These are phyloP conservation scores for Daucus carota DNA, from an alignment of 129 eudicot species.

Conservation along the genomic window DNA sequence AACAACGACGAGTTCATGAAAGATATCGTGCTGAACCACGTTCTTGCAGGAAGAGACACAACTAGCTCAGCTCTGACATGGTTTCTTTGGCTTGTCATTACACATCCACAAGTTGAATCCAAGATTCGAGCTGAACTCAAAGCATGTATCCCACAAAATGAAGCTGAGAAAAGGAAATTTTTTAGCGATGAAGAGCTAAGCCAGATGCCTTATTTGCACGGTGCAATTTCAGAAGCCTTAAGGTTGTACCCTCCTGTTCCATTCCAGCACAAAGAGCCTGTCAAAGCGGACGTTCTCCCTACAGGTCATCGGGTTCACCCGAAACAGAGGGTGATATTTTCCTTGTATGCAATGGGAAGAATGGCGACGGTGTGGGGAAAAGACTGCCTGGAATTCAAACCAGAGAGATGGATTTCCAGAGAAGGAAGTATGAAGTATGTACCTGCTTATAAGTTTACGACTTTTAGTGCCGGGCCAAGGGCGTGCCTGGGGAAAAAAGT, in stretches of 20 bases:
- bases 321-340: slow-evolving; percentile 44
- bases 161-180: slow-evolving; percentile 17
- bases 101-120: slow-evolving; percentile 43
- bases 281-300: slow-evolving; percentile 50
- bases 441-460: slow-evolving; percentile 66
- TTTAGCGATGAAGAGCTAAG: slow-evolving; percentile 23
- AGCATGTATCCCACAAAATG: slow-evolving; percentile 4
- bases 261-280: slow-evolving; percentile 63
- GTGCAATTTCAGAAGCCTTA: slow-evolving; percentile 55
- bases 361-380: slow-evolving; percentile 65
- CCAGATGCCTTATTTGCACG: slow-evolving; percentile 57
- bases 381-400: slow-evolving; percentile 53
- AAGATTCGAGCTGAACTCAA: slow-evolving; percentile 49
- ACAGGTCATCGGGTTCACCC: slow-evolving; percentile 67
- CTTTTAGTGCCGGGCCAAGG: slow-evolving; percentile 73
- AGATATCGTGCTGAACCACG: slow-evolving; percentile 47
- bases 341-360: slow-evolving; percentile 67
- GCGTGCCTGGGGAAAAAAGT: slow-evolving; percentile 65
- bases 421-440: slow-evolving; percentile 37
- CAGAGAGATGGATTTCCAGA: slow-evolving; percentile 58
- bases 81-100: slow-evolving; percentile 66
- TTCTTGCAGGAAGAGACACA: slow-evolving; percentile 80
- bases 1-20: slow-evolving; percentile 52
- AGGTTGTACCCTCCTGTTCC: slow-evolving; percentile 88
- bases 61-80: slow-evolving; percentile 68